Base-by-base conservation (phyloP, 805 yeast species). In the Ogataea allantospora region DNA sequence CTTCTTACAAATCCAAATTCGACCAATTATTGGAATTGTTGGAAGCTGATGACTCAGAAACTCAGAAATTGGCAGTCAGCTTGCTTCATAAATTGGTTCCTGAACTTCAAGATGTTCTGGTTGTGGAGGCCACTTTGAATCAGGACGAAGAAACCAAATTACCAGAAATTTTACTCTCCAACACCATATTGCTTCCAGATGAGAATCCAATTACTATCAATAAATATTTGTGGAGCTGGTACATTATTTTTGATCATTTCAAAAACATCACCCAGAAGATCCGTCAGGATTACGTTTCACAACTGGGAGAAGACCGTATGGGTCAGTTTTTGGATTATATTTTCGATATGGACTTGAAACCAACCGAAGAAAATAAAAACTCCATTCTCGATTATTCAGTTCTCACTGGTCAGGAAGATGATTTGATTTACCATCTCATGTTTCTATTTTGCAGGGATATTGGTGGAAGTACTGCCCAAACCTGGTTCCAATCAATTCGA, bases 401-500 rank as follows among this genome's bases (percentile, higher is more conserved):
- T 4, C 22, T 34, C 3, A 44, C 33, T 14, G 51, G 44, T 30
- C 28, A 31, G n/a, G 42, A 48, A 48, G 19, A 33, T 56, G 50
- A 56, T 39, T 15, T 31, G 20, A 48, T 73, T 3, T 54, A 77
- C 10, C 77, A 80, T 50, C 53, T 82, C 30, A 74, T 71, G 45
- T 83, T 68, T 53, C 58, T 67, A 30, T 51, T 73, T 2, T 67
- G 80, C 51, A 61, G 65, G 31, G 65, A 70, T 46, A 63, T 78
- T 30, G 85, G 87, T 2, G 84, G 86, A 1, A 72, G 83, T 3
- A 55, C 68, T 12, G 74, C 73, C 2, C 83, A 80, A 50, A 59
- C 61, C 10, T 89, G 95, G 95, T 88, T 71, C 63, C 67, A 75
- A 37, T 76, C 75, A 12, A 68, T 88, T 22, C 74, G 88, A 47